Conservation (phyloP, 441 rosid genomes). For the Metrosideros polymorpha region DNA sequence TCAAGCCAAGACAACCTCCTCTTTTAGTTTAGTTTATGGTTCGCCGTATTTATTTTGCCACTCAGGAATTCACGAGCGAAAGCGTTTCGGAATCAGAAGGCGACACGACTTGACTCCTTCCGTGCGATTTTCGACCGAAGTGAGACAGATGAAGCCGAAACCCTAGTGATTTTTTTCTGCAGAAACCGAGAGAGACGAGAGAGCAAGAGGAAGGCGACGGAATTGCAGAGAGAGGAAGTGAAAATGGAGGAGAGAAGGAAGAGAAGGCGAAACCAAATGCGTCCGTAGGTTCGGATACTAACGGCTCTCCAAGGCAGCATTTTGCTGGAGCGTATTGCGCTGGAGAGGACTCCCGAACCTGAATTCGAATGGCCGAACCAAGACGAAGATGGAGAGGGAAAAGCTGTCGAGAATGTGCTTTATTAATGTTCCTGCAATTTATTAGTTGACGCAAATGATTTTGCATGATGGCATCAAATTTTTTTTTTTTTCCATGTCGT, state of each 20-base stretch:
- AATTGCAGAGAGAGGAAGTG: neutral
- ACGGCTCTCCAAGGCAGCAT: constrained; percentile 44
- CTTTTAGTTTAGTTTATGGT: no score
- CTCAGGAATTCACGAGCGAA: no score
- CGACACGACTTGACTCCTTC: no score
- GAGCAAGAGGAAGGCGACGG: neutral
- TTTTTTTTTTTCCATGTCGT: no score
- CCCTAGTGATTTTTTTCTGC: neutral
- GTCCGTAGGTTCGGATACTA: constrained; percentile 19
- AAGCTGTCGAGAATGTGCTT: neutral
- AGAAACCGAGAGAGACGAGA: neutral
- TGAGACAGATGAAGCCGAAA: no score
- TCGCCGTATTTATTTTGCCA: no score
- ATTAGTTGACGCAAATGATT: no score
- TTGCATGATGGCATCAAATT: neutral
- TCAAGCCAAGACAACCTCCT: no score
- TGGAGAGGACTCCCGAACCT: constrained; percentile 28
- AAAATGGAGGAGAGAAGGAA: neutral
- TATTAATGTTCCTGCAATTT: neutral
- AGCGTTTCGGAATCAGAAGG: no score
- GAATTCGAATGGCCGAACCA: neutral
- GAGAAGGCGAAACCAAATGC: neutral
- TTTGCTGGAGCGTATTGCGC: neutral
- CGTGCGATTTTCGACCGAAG: no score
- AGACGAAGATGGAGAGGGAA: neutral